Base-by-base conservation (phyloP, 805 yeast species). In the Cyberlindnera bimundalis region DNA sequence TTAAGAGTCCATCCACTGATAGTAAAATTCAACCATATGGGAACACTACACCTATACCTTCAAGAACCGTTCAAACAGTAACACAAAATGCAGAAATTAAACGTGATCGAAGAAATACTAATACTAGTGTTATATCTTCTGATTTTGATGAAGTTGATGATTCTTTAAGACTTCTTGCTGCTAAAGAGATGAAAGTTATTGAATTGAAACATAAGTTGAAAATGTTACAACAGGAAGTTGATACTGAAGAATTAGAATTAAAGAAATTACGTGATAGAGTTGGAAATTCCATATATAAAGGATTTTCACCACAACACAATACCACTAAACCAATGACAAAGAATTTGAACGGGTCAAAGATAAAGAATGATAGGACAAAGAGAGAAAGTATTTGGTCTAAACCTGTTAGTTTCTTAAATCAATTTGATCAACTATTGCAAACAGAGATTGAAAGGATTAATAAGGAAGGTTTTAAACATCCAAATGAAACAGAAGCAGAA, bases 101-200 rank as follows among this genome's bases (percentile, higher is more conserved):
- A 21, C 39, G 49, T 5, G 32, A 43, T 23, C 45, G 60, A 42
- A 44, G 53, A 36, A 50, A 55, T 35, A 53, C 59, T 1, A 45
- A 43, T 24, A 51, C 54, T 1, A 43, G 39, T 8, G 33, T 16
- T 9, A 14, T 37, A 2, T 37, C 46, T 13, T 43, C 45, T 4
- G 50, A 48, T 16, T 51, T 50, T 15, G 56, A 47, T 14, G 78
- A 70, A 29, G 64, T 81, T 6, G 78, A 76, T 42, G 76, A 72
- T 5, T 74, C 79, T 35, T 60, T 83, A 35, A 69, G 86, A 46
- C 62, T 71, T 8, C 61, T 84, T 33, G 91, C 91, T 0, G 64
- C 76, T 29, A 83, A 81, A 53, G 93, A 84, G 55, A 75, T 80
- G 75, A 74, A 73, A 19, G 65, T 83, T 21, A 71, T 83, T 36